Evolutionary conservation across 306 rosid genomes (phyloP).

Genomic region (Leucaena leucocephala): DNA sequence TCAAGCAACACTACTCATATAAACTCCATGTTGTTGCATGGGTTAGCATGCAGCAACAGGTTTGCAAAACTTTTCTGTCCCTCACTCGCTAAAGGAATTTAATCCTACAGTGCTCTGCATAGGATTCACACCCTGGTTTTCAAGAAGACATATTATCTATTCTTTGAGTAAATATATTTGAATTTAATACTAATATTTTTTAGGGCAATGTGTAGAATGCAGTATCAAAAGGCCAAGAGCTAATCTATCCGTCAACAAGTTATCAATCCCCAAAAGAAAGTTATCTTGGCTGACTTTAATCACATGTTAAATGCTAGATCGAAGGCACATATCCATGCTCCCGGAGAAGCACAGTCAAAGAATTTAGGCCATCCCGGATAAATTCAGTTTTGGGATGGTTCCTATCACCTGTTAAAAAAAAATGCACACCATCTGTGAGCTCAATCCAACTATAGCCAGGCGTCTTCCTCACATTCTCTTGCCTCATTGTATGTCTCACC

Average conservation of each 20-base stretch:
- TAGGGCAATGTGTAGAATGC: background rate
- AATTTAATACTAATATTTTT: background rate
- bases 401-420: conserved; percentile 68
- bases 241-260: background rate
- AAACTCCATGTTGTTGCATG: background rate
- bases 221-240: background rate
- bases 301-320: conserved; percentile 38
- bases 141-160: background rate
- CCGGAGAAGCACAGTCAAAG: conserved; percentile 63
- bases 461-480: conserved; percentile 73
- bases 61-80: too few relatives aligned
- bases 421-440: conserved; percentile 72
- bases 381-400: conserved; percentile 58
- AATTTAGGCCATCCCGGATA: conserved; percentile 65
- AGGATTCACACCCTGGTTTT: background rate
- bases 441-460: conserved; percentile 94
- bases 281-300: background rate
- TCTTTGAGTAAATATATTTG: background rate
- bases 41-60: background rate
- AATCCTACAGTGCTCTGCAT: too few relatives aligned
- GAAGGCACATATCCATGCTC: conserved; percentile 59
- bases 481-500: conserved; percentile 71
- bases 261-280: background rate
- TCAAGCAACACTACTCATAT: background rate
- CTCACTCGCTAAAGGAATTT: too few relatives aligned